Evolutionary conservation across 345 rosid genomes (phyloP).

Genomic region (Lepidium aucheri): DNA sequence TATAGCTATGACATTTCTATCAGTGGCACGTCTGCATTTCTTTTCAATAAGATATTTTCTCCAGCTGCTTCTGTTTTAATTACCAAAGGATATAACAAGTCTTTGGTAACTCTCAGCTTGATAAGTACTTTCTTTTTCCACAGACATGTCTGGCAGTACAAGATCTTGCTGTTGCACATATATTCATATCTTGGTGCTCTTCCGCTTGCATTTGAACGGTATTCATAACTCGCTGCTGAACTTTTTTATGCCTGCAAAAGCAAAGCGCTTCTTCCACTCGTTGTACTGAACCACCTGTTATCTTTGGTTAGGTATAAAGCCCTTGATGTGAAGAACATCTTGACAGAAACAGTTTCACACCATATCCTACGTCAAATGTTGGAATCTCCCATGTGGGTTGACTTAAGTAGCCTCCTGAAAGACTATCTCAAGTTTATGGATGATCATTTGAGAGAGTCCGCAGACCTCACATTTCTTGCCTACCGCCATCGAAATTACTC

Average conservation of each 20-base stretch:
- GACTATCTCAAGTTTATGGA: conserved; percentile 97
- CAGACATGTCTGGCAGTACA: conserved; percentile 90
- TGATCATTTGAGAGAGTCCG: conserved; percentile 93
- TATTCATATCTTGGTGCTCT: conserved; percentile 75
- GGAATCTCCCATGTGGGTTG: conserved; percentile 77
- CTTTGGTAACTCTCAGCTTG: background rate
- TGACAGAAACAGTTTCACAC: conserved; percentile 86
- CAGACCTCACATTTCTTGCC: conserved; percentile 95
- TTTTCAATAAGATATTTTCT: background rate
- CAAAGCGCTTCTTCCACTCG: background rate
- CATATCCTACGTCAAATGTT: conserved; percentile 80
- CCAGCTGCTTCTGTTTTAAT: background rate
- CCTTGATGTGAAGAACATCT: conserved; percentile 94
- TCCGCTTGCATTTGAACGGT: conserved; percentile 81
- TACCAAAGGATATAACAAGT: background rate
- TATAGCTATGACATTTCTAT: background rate
- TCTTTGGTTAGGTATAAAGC: conserved; percentile 63
- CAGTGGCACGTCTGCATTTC: background rate
- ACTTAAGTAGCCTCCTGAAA: conserved; percentile 59
- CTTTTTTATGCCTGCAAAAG: background rate
- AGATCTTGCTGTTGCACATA: conserved; percentile 77
- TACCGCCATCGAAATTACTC: conserved; percentile 97
- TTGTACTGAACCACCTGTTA: conserved; percentile 1
- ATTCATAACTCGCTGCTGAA: conserved; percentile 13
- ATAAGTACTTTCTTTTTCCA: conserved; percentile 23